Base-by-base conservation (phyloP, 495 filamentous ascomycete species). In the Trichocladium uniseriatum region DNA sequence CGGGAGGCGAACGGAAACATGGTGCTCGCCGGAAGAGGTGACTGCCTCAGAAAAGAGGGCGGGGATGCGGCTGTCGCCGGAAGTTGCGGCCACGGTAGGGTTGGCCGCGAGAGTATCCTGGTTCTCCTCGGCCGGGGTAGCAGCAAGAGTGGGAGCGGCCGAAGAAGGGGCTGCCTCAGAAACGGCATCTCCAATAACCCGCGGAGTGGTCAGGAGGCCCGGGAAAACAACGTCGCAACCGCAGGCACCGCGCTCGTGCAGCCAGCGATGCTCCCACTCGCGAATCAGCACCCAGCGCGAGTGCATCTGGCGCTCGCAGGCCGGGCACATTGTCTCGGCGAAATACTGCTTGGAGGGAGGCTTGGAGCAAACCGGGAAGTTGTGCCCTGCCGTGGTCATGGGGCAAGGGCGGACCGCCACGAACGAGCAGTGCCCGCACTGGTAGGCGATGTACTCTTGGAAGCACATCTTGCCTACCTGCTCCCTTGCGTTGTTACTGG, bases 211-310 rank as follows among this genome's bases (percentile, higher is more conserved):
- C 9, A 67, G 46, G 3, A 60, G 52, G 24, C 58, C 52, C 0
- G 69, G 71, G 41, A 72, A 74, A 1, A 43, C 11, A 9, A 71
- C 64, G 0, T 58, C 48, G 27, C 71, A 74, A 16, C 43, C 45
- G 48, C 71, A 74, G 6, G 52, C 71, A 0, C 69, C 71, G 11
- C 70, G 69, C 49, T 67, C 69, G 45, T 74, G 71, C 31, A 73
- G 64, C 62, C 69, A 74, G 15, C 63, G 68, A 49, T 74, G 71
- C 62, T 74, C 70, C 43, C 56, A 58, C 52, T 72, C 66, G 1
- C 59, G 49, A 19, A 72, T 67, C 38, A 71, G 52, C 0, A 71
- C 61, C 45, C 51, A 66, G 14, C 71, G 64, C 9, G 52, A 58
- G 51, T 74, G 70, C 0, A 73, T 21, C 39, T 62, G 48, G 5